These are phyloP conservation scores for Cyclostephanos tholiformis DNA, from an alignment of 108 stramenopile genomes.

Conservation along the genomic window DNA sequence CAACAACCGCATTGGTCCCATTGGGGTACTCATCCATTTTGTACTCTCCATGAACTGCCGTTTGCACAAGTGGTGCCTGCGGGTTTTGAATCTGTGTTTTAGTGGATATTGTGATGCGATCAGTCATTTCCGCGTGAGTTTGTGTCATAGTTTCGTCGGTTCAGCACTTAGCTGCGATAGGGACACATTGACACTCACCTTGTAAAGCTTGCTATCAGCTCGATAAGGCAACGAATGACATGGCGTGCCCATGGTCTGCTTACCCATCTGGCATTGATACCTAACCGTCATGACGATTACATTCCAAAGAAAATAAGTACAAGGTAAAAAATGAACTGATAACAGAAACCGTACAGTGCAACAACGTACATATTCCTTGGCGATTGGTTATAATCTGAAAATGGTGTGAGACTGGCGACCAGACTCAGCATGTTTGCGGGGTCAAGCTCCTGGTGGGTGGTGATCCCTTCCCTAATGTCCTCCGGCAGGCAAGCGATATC, in stretches of 20 bases:
- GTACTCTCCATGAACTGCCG: conserved; percentile 85
- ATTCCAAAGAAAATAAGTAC: conserved; percentile 11
- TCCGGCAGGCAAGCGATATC: conserved; percentile 94
- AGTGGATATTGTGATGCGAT: no score
- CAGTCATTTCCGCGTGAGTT: no score
- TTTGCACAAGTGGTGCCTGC: conserved; percentile 98
- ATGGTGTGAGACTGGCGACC: conserved; percentile 96
- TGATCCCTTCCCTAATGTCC: conserved; percentile 86
- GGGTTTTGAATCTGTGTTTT: conserved; percentile 93
- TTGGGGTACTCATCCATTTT: conserved; percentile 98
- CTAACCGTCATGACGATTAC: not conserved
- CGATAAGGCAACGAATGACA: conserved; percentile 90
- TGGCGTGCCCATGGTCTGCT: conserved; percentile 99
- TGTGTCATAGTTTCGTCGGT: no score
- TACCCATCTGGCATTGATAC: conserved; percentile 99
- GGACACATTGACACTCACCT: no score
- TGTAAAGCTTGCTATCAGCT: conserved; percentile 96
- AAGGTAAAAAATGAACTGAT: not conserved
- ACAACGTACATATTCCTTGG: conserved; percentile 92
- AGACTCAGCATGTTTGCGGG: conserved; percentile 97
- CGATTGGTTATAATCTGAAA: conserved; percentile 98
- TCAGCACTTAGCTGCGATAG: no score
- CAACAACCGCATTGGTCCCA: conserved; percentile 98
- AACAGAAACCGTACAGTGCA: not conserved
- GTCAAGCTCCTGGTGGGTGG: conserved; percentile 95